Evolutionary conservation across 257 asterid genomes (phyloP).

Genomic region (Nicotiana paniculata): DNA sequence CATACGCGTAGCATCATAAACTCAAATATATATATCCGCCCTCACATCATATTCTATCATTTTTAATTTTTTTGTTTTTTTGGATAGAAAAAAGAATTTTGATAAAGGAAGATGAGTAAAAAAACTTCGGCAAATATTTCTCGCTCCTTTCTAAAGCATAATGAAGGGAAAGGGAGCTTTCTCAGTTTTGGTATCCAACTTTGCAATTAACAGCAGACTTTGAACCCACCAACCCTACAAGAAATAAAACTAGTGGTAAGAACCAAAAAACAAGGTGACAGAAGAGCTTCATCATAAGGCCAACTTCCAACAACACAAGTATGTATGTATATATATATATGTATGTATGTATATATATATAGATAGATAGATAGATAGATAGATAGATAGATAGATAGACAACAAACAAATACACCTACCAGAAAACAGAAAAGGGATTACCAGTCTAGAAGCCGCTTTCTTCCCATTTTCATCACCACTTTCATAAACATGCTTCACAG

Average conservation of each 20-base stretch:
- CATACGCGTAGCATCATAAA: neutral
- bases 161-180: neutral
- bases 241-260: neutral
- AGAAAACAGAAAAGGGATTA: constrained; percentile 22
- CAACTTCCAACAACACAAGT: neutral
- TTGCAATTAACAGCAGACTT: neutral
- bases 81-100: neutral
- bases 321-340: no score
- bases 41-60: neutral
- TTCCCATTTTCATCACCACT: constrained; percentile 56
- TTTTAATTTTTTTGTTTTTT: no score
- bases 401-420: neutral
- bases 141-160: neutral
- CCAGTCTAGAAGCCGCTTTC: constrained; percentile 90
- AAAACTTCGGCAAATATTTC: neutral
- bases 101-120: neutral
- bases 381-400: no score
- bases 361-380: no score
- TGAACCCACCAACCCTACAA: no score
- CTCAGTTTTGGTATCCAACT: neutral
- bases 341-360: no score
- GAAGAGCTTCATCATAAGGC: neutral
- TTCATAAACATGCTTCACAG: constrained; percentile 59
- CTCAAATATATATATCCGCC: neutral
- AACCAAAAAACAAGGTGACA: neutral